phyloP scores from a whole-genome alignment of 148 eudicot genomes.

The Arbutus unedo region DNA sequence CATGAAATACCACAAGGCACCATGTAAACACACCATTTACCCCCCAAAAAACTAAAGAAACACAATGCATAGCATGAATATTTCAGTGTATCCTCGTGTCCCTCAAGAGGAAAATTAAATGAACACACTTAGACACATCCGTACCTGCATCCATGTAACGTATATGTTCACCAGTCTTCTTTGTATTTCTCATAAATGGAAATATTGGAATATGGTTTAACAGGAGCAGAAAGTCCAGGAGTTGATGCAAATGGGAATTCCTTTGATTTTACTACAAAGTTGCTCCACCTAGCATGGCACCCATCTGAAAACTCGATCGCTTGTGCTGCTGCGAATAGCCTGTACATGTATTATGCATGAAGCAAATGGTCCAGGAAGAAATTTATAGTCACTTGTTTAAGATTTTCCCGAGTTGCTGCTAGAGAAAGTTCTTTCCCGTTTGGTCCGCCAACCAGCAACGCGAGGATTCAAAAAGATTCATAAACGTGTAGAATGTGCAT shows the following conservation, averaged over 20 bases:
- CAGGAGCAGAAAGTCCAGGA: conserved; percentile 72
- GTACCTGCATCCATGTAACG: not conserved
- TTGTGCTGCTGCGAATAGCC: conserved; percentile 92
- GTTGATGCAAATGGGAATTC: conserved; percentile 69
- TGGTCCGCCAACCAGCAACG: conserved; percentile 16
- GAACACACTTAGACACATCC: not conserved
- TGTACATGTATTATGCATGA: conserved; percentile 95
- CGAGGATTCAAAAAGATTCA: conserved; percentile 12
- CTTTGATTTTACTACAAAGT: conserved; percentile 75
- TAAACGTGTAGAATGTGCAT: conserved; percentile 15
- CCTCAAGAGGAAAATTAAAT: not conserved
- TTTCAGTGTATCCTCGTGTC: not conserved
- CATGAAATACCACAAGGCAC: not conserved
- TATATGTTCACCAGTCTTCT: not conserved
- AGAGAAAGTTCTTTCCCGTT: conserved; percentile 10
- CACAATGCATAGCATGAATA: not conserved
- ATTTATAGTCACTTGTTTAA: conserved; percentile 16
- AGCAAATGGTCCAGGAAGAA: conserved; percentile 19
- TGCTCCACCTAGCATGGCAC: conserved; percentile 96
- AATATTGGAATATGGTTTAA: conserved; percentile 17
- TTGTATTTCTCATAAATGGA: not conserved
- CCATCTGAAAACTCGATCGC: conserved; percentile 83
- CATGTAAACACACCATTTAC: not conserved
- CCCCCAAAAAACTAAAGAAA: no score
- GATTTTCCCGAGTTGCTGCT: conserved; percentile 26